Evolutionary conservation across 306 rosid species (phyloP).

Genomic region (Fragaria ananassa): DNA sequence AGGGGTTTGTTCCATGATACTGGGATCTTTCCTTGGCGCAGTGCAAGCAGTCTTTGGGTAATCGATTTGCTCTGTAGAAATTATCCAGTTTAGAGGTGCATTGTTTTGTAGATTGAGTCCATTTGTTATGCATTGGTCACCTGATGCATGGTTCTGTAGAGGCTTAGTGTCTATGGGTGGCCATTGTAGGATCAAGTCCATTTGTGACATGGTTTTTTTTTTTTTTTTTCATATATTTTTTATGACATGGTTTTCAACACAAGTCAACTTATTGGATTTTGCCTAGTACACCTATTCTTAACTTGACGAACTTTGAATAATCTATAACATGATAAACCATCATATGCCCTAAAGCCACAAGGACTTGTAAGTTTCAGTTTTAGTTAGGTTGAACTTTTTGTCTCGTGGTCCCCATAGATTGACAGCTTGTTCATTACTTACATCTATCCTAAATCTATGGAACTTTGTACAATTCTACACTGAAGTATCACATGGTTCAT

Average conservation of each 20-base stretch:
- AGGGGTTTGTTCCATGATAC: neutral
- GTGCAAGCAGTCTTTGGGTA: neutral
- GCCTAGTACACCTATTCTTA: neutral
- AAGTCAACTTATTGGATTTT: neutral
- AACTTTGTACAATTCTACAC: neutral
- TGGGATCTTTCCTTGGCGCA: neutral
- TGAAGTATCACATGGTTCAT: neutral
- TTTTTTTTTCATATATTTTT: neutral
- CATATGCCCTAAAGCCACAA: neutral
- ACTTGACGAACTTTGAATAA: neutral
- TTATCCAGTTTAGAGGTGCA: neutral
- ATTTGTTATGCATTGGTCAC: neutral
- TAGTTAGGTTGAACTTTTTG: neutral
- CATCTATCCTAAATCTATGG: neutral
- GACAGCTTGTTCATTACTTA: neutral
- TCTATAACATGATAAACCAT: neutral
- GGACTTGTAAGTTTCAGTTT: neutral
- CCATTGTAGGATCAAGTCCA: neutral
- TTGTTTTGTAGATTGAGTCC: neutral
- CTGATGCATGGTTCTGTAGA: neutral
- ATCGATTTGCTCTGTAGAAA: neutral
- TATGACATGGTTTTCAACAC: neutral
- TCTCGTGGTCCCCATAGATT: neutral
- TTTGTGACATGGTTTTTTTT: neutral
- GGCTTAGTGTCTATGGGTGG: neutral